A percentile compares a stretch with the other conserved stretches of the same genome.
phyloP scores from a whole-genome alignment of 129 eudicot genomes.

The Smallanthus sonchifolius region DNA sequence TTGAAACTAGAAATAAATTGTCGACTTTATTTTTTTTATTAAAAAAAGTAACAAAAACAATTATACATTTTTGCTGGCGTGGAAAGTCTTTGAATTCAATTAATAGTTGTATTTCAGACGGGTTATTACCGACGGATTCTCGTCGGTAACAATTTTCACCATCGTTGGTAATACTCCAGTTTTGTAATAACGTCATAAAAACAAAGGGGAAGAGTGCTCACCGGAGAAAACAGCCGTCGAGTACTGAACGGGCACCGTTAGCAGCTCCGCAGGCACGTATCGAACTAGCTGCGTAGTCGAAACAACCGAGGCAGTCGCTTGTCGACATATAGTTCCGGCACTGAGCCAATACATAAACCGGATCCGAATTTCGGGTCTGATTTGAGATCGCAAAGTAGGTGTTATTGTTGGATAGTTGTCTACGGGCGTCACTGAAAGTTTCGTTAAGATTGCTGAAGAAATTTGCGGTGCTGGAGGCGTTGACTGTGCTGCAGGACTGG shows the following conservation, averaged over 20 bases:
- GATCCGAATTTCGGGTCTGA: conserved; percentile 49
- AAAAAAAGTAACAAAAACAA: not conserved
- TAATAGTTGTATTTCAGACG: not conserved
- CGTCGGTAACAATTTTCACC: no score
- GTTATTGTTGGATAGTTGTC: conserved; percentile 29
- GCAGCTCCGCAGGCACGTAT: conserved; percentile 60
- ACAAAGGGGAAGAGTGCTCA: not conserved
- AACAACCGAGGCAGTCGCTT: conserved; percentile 54
- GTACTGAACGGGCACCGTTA: conserved; percentile 63
- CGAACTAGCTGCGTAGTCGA: conserved; percentile 38
- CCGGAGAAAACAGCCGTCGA: conserved; percentile 84
- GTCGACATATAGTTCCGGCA: conserved; percentile 62
- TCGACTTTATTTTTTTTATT: not conserved
- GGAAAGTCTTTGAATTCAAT: not conserved
- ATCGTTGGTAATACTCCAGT: no score
- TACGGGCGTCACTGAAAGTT: conserved; percentile 46
- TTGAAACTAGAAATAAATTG: not conserved
- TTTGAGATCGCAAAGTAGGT: conserved; percentile 47
- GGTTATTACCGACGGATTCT: no score
- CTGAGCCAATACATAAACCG: conserved; percentile 61
- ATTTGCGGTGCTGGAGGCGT: conserved; percentile 30
- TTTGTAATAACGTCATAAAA: no score
- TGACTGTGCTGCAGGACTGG: conserved; percentile 51
- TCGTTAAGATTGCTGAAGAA: conserved; percentile 51
- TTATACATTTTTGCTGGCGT: not conserved